Percentiles rank a stretch among this genome's conserved stretches.
These are phyloP conservation scores for Uronychia setigera DNA, from an alignment of 73 alveolate species.

Conservation along the genomic window DNA sequence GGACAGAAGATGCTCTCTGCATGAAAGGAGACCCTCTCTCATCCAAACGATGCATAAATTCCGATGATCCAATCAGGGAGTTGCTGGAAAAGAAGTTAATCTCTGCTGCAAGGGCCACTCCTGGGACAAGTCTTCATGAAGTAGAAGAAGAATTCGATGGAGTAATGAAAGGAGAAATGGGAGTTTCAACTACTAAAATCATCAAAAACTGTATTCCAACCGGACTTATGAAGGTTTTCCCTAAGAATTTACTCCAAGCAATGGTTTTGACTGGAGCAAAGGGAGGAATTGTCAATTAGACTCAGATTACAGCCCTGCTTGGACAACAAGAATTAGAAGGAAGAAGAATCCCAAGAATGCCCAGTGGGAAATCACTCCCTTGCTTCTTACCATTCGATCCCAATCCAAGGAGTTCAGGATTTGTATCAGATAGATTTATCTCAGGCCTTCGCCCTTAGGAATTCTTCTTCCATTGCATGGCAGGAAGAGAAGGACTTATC, in stretches of 20 bases:
- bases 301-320: slow-evolving; percentile 87
- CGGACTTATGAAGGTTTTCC: slow-evolving; percentile 93
- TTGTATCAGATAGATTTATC: slow-evolving; percentile 95
- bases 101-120: slow-evolving; percentile 41
- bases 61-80: slow-evolving; percentile 60
- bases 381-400: slow-evolving; percentile 96
- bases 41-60: slow-evolving; percentile 18
- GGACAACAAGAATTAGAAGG: slow-evolving; percentile 99
- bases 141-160: slow-evolving; percentile 88
- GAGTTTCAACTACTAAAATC: slow-evolving; percentile 76
- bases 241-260: slow-evolving; percentile 86
- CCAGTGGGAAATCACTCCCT: slow-evolving; percentile 96
- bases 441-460: slow-evolving; percentile 98
- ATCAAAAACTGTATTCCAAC: slow-evolving; percentile 80
- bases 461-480: slow-evolving; percentile 97
- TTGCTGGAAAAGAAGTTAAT: slow-evolving; percentile 65
- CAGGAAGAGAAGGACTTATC: slow-evolving; percentile 99
- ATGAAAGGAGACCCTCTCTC: slow-evolving; percentile 17
- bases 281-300: slow-evolving; percentile 95
- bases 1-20: slow-evolving; percentile 5
- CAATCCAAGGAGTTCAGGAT: slow-evolving; percentile 97
- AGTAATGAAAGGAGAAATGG: slow-evolving; percentile 85
- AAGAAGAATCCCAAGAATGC: slow-evolving; percentile 96
- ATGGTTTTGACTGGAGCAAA: slow-evolving; percentile 98
- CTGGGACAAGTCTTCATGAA: background rate